Evolutionary conservation across 2,329 filamentous ascomycete genomes (phyloP).

Genomic region (Trichoderma sp.): DNA sequence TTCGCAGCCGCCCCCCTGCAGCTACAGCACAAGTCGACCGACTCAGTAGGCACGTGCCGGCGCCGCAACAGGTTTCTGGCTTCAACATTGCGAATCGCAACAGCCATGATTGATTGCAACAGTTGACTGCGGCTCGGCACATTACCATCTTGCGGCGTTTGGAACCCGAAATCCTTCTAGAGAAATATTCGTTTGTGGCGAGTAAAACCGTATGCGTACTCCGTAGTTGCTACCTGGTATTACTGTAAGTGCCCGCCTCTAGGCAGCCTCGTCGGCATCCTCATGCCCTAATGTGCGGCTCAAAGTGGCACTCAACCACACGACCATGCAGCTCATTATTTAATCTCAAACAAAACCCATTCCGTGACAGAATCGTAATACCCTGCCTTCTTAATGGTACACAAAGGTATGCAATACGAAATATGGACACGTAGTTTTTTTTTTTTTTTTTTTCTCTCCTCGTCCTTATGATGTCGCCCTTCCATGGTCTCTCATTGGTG

Average conservation of each 20-base stretch:
- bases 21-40: background rate
- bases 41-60: conserved; percentile 13
- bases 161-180: background rate
- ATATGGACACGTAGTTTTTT: background rate
- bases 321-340: conserved; percentile 1
- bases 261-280: background rate
- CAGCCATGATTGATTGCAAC: background rate
- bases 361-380: background rate
- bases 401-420: background rate
- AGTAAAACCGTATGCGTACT: background rate
- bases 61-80: background rate
- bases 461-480: background rate
- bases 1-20: conserved; percentile 2
- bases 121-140: background rate
- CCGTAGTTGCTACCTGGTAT: too few species aligned
- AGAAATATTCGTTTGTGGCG: background rate
- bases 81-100: background rate
- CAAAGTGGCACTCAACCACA: background rate
- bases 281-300: background rate
- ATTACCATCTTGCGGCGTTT: background rate
- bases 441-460: background rate
- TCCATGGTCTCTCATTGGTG: background rate
- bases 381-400: background rate
- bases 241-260: too few species aligned
- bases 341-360: background rate